These are phyloP conservation scores for Massarina eburnea DNA, from an alignment of 2,329 filamentous ascomycete genomes.

Conservation along the genomic window DNA sequence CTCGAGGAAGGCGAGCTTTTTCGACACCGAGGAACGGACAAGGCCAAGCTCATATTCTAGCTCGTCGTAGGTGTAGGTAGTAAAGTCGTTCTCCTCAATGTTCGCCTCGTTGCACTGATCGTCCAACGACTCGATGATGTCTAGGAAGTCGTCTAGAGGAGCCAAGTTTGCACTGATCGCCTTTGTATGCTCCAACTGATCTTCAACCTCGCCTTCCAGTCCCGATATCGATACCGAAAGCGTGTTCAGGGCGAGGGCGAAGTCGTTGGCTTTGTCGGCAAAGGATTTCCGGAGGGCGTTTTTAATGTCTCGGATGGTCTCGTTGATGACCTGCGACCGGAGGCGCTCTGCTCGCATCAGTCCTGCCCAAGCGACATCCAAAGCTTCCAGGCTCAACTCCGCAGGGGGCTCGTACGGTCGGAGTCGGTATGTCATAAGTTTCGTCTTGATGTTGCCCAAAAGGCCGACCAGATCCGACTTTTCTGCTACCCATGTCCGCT, in stretches of 20 bases:
- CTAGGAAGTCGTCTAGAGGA: slow-evolving; percentile 87
- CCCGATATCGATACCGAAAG: slow-evolving; percentile 93
- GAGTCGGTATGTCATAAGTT: slow-evolving; percentile 90
- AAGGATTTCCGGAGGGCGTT: slow-evolving; percentile 90
- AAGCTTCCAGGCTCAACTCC: slow-evolving; percentile 77
- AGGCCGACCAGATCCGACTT: slow-evolving; percentile 93
- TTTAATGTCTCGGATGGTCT: slow-evolving; percentile 98
- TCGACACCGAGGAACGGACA: slow-evolving; percentile 88
- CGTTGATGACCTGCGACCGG: slow-evolving; percentile 92
- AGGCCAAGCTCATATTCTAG: slow-evolving; percentile 89
- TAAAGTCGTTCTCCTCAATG: slow-evolving; percentile 99
- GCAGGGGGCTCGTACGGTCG: slow-evolving; percentile 87
- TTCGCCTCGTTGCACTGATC: slow-evolving; percentile 92
- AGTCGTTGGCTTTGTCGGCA: slow-evolving; percentile 97
- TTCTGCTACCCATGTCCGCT: slow-evolving; percentile 95
- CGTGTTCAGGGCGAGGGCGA: slow-evolving; percentile 91
- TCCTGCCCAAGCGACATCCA: slow-evolving; percentile 79
- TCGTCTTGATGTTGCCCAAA: slow-evolving; percentile 98
- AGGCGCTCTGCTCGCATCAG: slow-evolving; percentile 83
- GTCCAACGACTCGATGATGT: slow-evolving; percentile 83
- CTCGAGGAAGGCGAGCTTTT: slow-evolving; percentile 94
- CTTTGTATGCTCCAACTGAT: slow-evolving; percentile 85
- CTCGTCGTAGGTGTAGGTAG: slow-evolving; percentile 98
- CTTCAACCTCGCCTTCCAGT: slow-evolving; percentile 95
- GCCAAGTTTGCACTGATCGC: slow-evolving; percentile 82